Conservation (phyloP, 148 eudicot genomes). For the Fagopyrum esculentum region DNA sequence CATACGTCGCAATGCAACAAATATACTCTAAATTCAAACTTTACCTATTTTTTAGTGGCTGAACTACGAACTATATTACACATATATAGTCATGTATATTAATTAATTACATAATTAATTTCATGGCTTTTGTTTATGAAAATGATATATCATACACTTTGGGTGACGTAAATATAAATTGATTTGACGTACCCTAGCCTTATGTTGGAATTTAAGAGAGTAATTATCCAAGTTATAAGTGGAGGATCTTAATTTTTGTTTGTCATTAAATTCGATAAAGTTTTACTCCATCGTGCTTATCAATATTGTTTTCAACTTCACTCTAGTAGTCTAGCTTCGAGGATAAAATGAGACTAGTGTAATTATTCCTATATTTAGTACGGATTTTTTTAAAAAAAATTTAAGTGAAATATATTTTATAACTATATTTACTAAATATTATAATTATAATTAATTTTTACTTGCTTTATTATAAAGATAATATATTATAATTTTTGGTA, state of each 20-base stretch:
- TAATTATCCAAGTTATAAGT: not conserved
- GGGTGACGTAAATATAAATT: conserved; percentile 1
- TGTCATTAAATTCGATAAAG: not conserved
- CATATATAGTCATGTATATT: not conserved
- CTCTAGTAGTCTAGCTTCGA: too few species aligned
- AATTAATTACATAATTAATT: not conserved
- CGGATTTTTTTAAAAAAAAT: too few species aligned
- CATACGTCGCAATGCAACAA: not conserved
- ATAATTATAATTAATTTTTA: too few species aligned
- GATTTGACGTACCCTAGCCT: not conserved
- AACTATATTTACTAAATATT: too few species aligned
- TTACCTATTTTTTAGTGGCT: not conserved
- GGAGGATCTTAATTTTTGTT: not conserved
- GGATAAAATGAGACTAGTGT: too few species aligned
- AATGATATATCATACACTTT: not conserved
- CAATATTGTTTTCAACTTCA: too few species aligned
- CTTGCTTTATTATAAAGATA: too few species aligned
- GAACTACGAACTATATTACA: not conserved
- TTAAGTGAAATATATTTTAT: too few species aligned
- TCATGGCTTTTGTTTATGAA: not conserved
- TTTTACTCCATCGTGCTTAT: too few species aligned
- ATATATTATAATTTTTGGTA: too few species aligned
- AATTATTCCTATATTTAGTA: too few species aligned
- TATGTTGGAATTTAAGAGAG: not conserved
- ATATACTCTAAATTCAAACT: not conserved